Base-by-base conservation (phyloP, 2,329 filamentous ascomycete species). In the Emericellopsis atlantica region DNA sequence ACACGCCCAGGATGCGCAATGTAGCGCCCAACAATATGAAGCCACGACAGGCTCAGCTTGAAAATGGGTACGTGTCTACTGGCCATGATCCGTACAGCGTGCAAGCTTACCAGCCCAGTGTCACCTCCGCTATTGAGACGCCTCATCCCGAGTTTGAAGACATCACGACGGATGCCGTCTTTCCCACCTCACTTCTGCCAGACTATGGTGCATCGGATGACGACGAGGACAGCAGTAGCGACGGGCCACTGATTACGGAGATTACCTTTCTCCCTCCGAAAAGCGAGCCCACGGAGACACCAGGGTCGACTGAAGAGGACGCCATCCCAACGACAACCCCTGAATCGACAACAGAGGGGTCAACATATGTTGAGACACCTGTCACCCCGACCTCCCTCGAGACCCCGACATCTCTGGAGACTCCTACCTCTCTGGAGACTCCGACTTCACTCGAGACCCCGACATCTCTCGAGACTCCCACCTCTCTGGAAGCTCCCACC, bases 181-280 rank as follows among this genome's bases (percentile, higher is more conserved):
- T 40, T 22, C 37, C 37, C 12, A 40, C 14, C 24, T 40, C 37
- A 15, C 26, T 40, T 11, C 26, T 40, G 9, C 26, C 40, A 29
- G 34, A 21, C 23, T 15, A 36, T 16, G 26, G 26, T 9, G 26
- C 26, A 29, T 9, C 26, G 6, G 26, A 29, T 29, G 26, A 12
- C 4, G 26, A 12, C 26, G 26, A 29, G 12, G 26, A 29, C 12
- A 29, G 6, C 12, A 9, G 12, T 9, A 29, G 26, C 26, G 26
- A 29, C 8, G 12, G 9, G 26, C 26, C 26, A 29, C 34, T 36
- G 16, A 23, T 36, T 18, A 36, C n/a, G 34, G 34, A 9, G 34
- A 36, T 23, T 10, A 18, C 34, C 18, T 36, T 15, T 21, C 34
- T 18, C 10, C 34, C 22, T 18, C 22, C 18, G 12, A 18, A 36